Evolutionary conservation across 768 basidiomycete genomes (phyloP).

Genomic region (Lenzites betulinus): DNA sequence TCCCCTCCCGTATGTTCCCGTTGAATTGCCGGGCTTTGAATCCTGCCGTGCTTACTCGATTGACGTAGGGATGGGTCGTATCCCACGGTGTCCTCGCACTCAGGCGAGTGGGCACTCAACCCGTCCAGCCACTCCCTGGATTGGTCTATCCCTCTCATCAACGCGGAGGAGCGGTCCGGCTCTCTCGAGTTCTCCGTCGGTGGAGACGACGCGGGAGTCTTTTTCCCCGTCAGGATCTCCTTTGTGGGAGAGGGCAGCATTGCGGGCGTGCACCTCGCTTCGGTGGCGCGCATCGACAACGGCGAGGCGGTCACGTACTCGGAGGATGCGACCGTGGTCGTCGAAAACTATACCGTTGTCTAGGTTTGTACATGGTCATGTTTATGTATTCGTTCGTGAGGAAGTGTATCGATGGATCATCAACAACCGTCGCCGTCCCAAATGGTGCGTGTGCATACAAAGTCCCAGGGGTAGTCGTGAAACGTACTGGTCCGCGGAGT

Average conservation of each 20-base stretch:
- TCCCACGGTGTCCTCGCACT: constrained; percentile 76
- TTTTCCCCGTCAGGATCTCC: constrained; percentile 89
- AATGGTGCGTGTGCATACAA: constrained; percentile 8
- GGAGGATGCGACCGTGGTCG: constrained; percentile 50
- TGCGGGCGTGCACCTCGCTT: constrained; percentile 69
- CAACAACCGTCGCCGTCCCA: background rate
- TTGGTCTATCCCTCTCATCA: constrained; percentile 79
- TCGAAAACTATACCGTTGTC: constrained; percentile 52
- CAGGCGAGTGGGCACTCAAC: constrained; percentile 83
- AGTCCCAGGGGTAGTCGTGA: constrained; percentile 4
- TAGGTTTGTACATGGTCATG: constrained; percentile 21
- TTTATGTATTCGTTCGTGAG: constrained; percentile 14
- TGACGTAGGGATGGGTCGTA: constrained; percentile 70
- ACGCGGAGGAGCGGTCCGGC: constrained; percentile 66
- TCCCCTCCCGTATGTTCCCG: constrained; percentile 80
- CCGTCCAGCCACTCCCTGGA: constrained; percentile 77
- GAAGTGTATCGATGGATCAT: constrained; percentile 17
- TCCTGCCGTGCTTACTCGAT: background rate
- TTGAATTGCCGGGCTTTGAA: background rate
- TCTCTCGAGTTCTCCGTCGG: constrained; percentile 89
- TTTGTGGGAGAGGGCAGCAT: constrained; percentile 84
- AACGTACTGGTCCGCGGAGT: constrained; percentile 6
- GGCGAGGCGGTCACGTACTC: constrained; percentile 54
- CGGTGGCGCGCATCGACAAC: constrained; percentile 54
- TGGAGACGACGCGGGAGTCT: constrained; percentile 78